These are phyloP conservation scores for Ophiocordyceps sinensis DNA, from an alignment of 2,329 filamentous ascomycete species.

Conservation along the genomic window DNA sequence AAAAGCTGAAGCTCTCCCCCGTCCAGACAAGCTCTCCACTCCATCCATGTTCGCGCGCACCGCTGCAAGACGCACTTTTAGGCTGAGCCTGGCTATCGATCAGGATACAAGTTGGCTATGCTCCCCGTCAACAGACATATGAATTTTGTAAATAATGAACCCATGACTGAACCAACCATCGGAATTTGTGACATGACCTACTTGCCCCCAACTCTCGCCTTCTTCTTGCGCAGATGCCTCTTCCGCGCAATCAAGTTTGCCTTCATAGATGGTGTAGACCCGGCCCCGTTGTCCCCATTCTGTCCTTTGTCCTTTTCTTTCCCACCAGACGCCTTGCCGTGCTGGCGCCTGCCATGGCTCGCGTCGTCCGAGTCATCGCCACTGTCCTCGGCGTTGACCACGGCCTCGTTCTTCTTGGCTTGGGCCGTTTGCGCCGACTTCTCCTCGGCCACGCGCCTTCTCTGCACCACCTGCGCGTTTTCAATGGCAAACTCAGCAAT, in stretches of 20 bases:
- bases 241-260: slow-evolving; percentile 80
- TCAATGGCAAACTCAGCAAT: slow-evolving; percentile 98
- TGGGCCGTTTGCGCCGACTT: slow-evolving; percentile 16
- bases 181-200: no score
- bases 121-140: no score
- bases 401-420: slow-evolving; percentile 4
- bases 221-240: slow-evolving; percentile 62
- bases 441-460: slow-evolving; percentile 35
- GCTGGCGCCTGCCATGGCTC: not conserved
- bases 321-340: not conserved
- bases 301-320: not conserved
- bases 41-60: not conserved
- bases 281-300: slow-evolving; percentile 13
- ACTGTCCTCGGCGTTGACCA: slow-evolving; percentile 11
- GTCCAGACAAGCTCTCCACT: not conserved
- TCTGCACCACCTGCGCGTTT: slow-evolving; percentile 86
- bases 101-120: no score
- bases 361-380: slow-evolving; percentile 11
- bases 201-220: slow-evolving; percentile 16
- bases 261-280: slow-evolving; percentile 27
- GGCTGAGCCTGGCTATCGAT: no score
- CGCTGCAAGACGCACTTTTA: no score
- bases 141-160: no score
- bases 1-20: not conserved
- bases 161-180: no score